phyloP scores from a whole-genome alignment of 1,284 basidiomycete species.

The Inonotus hispidus region DNA sequence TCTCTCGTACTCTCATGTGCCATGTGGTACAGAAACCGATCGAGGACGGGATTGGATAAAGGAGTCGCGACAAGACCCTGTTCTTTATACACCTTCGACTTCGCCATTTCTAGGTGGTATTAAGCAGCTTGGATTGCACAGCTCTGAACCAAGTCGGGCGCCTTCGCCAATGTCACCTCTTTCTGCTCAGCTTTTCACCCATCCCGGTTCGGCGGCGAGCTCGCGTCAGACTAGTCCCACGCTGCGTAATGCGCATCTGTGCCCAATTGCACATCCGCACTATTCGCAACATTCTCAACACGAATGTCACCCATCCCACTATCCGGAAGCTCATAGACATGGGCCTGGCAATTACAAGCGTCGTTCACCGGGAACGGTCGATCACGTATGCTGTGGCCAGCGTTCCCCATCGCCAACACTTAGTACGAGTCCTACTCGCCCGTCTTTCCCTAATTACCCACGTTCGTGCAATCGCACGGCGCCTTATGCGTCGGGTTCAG shows the following conservation, averaged over 20 bases:
- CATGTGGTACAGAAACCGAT: not conserved
- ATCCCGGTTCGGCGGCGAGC: conserved; percentile 17
- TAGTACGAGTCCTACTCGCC: conserved; percentile 12
- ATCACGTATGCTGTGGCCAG: conserved; percentile 21
- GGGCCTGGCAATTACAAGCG: conserved; percentile 25
- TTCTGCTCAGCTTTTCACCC: conserved; percentile 33
- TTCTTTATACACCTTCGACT: conserved; percentile 38
- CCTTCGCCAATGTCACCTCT: conserved; percentile 63
- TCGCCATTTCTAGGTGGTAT: conserved; percentile 83
- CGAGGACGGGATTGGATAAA: not conserved
- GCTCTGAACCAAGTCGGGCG: conserved; percentile 56
- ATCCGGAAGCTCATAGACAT: conserved; percentile 18
- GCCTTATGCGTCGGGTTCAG: conserved; percentile 13
- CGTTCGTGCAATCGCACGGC: conserved; percentile 30
- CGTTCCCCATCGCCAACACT: conserved; percentile 8
- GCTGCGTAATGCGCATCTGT: conserved; percentile 31
- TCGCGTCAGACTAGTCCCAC: conserved; percentile 25
- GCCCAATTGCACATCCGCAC: conserved; percentile 22
- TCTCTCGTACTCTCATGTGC: conserved; percentile 10
- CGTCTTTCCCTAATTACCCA: conserved; percentile 25
- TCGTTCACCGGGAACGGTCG: conserved; percentile 31
- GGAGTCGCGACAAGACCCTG: conserved; percentile 1
- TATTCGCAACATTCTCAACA: conserved; percentile 21
- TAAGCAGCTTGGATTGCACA: conserved; percentile 68
- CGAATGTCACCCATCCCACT: conserved; percentile 35